phyloP scores from a whole-genome alignment of 2,329 filamentous ascomycete species.

The Aspergillus flavus region DNA sequence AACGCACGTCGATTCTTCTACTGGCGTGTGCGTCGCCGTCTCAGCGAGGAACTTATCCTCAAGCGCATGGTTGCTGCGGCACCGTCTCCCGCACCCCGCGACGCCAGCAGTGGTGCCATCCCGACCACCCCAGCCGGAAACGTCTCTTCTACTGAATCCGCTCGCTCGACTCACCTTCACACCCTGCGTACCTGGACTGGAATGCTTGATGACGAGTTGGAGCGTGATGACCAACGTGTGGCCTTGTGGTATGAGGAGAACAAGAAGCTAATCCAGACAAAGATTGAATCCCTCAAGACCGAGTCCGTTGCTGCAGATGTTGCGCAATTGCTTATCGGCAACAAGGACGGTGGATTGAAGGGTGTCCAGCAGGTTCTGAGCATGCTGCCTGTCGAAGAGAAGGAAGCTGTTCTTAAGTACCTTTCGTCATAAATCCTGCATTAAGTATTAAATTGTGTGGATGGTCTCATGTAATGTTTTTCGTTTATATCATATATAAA shows the following conservation, averaged over 20 bases:
- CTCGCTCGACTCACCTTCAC: slow-evolving; percentile 69
- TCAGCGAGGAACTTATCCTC: slow-evolving; percentile 97
- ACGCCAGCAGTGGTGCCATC: slow-evolving; percentile 43
- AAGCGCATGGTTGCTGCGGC: slow-evolving; percentile 71
- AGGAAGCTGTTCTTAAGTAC: slow-evolving; percentile 74
- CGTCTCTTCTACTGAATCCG: slow-evolving; percentile 42
- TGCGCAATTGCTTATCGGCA: slow-evolving; percentile 66
- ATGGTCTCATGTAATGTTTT: not conserved
- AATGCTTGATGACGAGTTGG: slow-evolving; percentile 68
- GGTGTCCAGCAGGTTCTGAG: slow-evolving; percentile 83
- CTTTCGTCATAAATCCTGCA: slow-evolving; percentile 30
- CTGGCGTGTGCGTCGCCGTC: slow-evolving; percentile 94
- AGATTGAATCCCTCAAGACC: slow-evolving; percentile 80
- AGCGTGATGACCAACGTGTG: slow-evolving; percentile 77
- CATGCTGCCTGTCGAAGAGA: slow-evolving; percentile 85
- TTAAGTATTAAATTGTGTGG: not conserved
- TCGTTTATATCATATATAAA: not conserved
- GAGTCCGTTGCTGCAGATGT: slow-evolving; percentile 72
- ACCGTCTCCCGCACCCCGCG: slow-evolving; percentile 38
- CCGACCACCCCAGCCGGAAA: slow-evolving; percentile 38
- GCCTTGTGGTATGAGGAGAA: slow-evolving; percentile 97
- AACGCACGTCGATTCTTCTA: slow-evolving; percentile 97
- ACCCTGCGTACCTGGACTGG: slow-evolving; percentile 82
- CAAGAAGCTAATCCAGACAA: slow-evolving; percentile 76
- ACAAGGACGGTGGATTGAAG: slow-evolving; percentile 73